Conservation (phyloP, 306 rosid species). For the Acacia melanoxylon region DNA sequence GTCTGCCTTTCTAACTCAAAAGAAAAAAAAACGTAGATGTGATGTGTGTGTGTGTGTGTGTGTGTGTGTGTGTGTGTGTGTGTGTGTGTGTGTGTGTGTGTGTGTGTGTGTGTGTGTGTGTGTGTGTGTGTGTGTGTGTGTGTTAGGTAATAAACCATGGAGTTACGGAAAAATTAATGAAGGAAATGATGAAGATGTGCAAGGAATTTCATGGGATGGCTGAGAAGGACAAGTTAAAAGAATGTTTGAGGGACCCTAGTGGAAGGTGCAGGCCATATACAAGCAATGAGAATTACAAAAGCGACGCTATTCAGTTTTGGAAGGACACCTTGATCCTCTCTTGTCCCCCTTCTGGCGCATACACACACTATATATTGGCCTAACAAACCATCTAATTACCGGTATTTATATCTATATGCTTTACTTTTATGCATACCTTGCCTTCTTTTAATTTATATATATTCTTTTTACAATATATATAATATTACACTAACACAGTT, state of each 20-base stretch:
- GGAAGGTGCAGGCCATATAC: constrained; percentile 61
- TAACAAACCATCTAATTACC: constrained; percentile 51
- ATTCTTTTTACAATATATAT: neutral
- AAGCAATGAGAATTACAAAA: constrained; percentile 55
- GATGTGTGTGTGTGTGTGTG: neutral
- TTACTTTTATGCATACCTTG: neutral
- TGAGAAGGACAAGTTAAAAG: constrained; percentile 52
- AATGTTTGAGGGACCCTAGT: constrained; percentile 56
- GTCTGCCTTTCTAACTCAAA: no score
- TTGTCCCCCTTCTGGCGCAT: constrained; percentile 54
- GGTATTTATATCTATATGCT: constrained; percentile 21
- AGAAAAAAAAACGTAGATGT: no score
- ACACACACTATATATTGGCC: constrained; percentile 71
- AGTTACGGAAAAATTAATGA: constrained; percentile 47
- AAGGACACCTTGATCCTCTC: constrained; percentile 65
- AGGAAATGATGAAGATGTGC: constrained; percentile 39
- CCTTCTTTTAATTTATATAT: neutral
- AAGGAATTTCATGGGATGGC: constrained; percentile 73
- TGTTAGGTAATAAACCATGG: constrained; percentile 73
- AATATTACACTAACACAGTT: no score
- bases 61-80: neutral
- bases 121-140: neutral
- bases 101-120: neutral
- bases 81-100: neutral
- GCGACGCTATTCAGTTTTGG: constrained; percentile 54